phyloP scores from a whole-genome alignment of 257 asterid genomes.

The Petunia axillaris region DNA sequence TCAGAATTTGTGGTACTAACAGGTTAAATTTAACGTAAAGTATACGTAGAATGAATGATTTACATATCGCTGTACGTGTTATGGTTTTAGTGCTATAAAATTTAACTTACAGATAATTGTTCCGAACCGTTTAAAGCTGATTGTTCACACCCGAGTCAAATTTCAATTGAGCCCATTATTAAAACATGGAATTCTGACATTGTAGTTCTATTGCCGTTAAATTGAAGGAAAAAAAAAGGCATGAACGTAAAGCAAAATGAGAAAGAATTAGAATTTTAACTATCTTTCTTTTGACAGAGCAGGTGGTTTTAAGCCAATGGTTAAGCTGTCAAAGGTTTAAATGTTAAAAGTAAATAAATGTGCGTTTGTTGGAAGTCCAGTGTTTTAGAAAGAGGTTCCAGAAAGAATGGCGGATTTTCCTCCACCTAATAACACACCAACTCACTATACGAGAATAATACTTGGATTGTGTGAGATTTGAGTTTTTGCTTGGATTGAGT shows the following conservation, averaged over 20 bases:
- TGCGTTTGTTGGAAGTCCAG: constrained; percentile 15
- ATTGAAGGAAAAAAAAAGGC: not conserved
- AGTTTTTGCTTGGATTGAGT: constrained; percentile 18
- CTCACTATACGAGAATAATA: constrained; percentile 1
- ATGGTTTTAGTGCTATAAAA: too few relatives aligned
- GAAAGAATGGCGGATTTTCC: constrained; percentile 31
- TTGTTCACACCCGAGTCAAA: too few relatives aligned
- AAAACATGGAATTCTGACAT: too few relatives aligned
- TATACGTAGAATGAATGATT: too few relatives aligned
- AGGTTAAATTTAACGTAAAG: too few relatives aligned
- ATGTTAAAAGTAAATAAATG: not conserved
- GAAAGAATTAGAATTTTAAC: not conserved
- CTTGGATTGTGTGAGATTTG: constrained; percentile 16
- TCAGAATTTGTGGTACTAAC: too few relatives aligned
- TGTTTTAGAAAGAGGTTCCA: constrained; percentile 17
- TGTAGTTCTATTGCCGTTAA: not conserved
- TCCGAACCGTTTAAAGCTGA: too few relatives aligned
- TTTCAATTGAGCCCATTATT: too few relatives aligned
- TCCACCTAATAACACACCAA: constrained; percentile 26
- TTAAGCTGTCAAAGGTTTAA: constrained; percentile 20
- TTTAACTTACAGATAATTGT: too few relatives aligned
- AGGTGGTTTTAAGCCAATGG: constrained; percentile 14
- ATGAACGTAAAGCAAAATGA: not conserved
- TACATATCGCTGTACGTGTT: too few relatives aligned
- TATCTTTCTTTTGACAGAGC: not conserved